Percentiles rank a stretch among this genome's conserved stretches.
phyloP scores from a whole-genome alignment of 108 stramenopile species.

The Epipyxis sp. region DNA sequence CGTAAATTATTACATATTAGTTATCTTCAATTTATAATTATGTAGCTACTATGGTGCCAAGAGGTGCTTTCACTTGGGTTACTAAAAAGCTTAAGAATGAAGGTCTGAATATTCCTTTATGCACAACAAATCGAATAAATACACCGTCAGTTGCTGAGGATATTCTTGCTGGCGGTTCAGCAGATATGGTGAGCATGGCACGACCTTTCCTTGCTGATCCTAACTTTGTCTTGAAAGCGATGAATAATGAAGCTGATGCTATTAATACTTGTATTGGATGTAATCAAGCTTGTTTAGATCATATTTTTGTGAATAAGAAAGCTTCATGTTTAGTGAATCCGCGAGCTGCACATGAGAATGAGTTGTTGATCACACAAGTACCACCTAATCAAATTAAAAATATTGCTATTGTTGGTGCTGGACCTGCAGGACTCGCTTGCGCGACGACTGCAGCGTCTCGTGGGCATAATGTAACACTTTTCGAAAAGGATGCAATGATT shows the following conservation, averaged over 20 bases:
- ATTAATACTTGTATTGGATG: slow-evolving; percentile 99
- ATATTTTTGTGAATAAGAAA: slow-evolving; percentile 89
- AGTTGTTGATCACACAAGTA: slow-evolving; percentile 37
- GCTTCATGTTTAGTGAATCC: slow-evolving; percentile 96
- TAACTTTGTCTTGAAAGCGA: slow-evolving; percentile 79
- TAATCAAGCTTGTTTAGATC: slow-evolving; percentile 98
- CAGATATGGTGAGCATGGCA: slow-evolving; percentile 93
- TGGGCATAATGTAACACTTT: slow-evolving; percentile 83
- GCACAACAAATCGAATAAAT: slow-evolving; percentile 97
- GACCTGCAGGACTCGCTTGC: slow-evolving; percentile 91
- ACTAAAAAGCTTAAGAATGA: slow-evolving; percentile 76
- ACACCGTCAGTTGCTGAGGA: slow-evolving; percentile 76
- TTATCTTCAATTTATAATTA: too few relatives aligned
- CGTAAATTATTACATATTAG: too few relatives aligned
- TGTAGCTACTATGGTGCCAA: slow-evolving; percentile 90
- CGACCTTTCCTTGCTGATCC: slow-evolving; percentile 94
- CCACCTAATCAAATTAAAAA: slow-evolving; percentile 32
- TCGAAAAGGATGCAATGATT: slow-evolving; percentile 71
- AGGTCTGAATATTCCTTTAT: slow-evolving; percentile 65
- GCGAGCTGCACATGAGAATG: slow-evolving; percentile 85
- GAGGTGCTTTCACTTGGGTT: slow-evolving; percentile 85
- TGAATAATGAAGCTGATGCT: slow-evolving; percentile 62
- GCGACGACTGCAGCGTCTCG: slow-evolving; percentile 69
- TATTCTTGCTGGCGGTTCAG: slow-evolving; percentile 64
- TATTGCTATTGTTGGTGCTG: slow-evolving; percentile 91